Base-by-base conservation (phyloP, 2,329 filamentous ascomycete species). In the Coleophoma eucalyptorum region DNA sequence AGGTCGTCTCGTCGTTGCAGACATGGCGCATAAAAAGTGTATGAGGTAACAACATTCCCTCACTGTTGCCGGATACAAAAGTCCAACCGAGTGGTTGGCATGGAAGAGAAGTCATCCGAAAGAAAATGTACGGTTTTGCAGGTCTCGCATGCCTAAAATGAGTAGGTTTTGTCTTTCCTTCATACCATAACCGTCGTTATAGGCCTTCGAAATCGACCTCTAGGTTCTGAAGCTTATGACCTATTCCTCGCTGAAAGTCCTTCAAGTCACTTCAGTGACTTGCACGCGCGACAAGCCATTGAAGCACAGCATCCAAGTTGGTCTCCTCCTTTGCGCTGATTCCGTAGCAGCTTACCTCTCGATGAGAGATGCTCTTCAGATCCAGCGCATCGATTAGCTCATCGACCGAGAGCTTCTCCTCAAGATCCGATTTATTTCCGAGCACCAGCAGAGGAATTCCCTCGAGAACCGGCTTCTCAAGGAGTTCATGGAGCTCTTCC, bases 291-390 rank as follows among this genome's bases (percentile, higher is more conserved):
- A 99, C 93, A 68, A 99, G 77, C 89, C 94, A 99, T 68, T 96
- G 89, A 63, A 99, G 78, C 48, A 99, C 94, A 6, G 93, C 94
- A 66, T 99, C 93, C 58, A 99, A 83, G 72, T 99, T 99, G 51
- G 93, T 99, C 74, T 99, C 94, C 69, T 97, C 93, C 72, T 97
- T 97, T 54, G 93, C 94, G 69, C 92, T 97, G 73, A 99, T 97
- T 55, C 93, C 93, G 71, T 99, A 99, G 74, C 94, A 97, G 73
- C 90, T 96, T 61, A 99, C 93, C 71, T 99, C 94, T 50, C 94
- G 89, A 64, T 90, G 87, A 53, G 86, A 88, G 68, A 99, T 91
- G 60, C 83, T 84, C 69, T 94, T 96, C 51, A 99, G 80, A 62
- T 96, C 86, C 72, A 99, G 80, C 56, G 86, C 86, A 54, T 96